A percentile compares a stretch with the other conserved stretches of the same genome.
Evolutionary conservation across 1,139 yeast species (phyloP).

Genomic region (Zygoascus hellenicus): DNA sequence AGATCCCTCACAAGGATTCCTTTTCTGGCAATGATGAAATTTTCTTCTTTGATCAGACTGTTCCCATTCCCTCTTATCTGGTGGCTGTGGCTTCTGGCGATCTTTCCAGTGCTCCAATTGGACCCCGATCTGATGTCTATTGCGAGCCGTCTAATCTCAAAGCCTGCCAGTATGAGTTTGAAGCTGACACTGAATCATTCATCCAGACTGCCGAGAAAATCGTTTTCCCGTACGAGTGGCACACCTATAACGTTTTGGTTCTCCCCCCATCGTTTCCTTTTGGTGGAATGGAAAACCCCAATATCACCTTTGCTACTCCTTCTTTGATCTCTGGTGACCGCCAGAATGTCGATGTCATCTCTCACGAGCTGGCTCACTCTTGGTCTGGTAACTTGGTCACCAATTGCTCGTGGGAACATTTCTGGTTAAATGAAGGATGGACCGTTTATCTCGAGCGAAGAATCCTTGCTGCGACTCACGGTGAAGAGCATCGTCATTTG

Average conservation of each 20-base stretch:
- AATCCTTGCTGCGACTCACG: slow-evolving; percentile 70
- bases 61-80: slow-evolving; percentile 82
- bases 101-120: slow-evolving; percentile 59
- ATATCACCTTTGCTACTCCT: slow-evolving; percentile 86
- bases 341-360: slow-evolving; percentile 80
- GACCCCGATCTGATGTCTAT: slow-evolving; percentile 81
- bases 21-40: slow-evolving; percentile 20
- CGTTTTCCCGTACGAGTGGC: slow-evolving; percentile 84
- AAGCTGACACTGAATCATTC: slow-evolving; percentile 71
- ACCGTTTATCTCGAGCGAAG: slow-evolving; percentile 87
- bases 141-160: slow-evolving; percentile 67
- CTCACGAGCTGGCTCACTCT: slow-evolving; percentile 88
- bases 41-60: slow-evolving; percentile 59
- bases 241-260: slow-evolving; percentile 71
- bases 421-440: slow-evolving; percentile 97
- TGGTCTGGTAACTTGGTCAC: slow-evolving; percentile 92
- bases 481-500: slow-evolving; percentile 72
- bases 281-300: slow-evolving; percentile 96
- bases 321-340: slow-evolving; percentile 83
- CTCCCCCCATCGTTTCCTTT: slow-evolving; percentile 84
- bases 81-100: slow-evolving; percentile 87
- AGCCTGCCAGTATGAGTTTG: slow-evolving; percentile 73
- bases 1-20: slow-evolving; percentile 13
- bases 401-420: slow-evolving; percentile 87
- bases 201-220: slow-evolving; percentile 73